Percentiles rank a stretch among this genome's conserved stretches.
Evolutionary conservation across 2,329 filamentous ascomycete species (phyloP).

Genomic region (Aspergillus jensenii): DNA sequence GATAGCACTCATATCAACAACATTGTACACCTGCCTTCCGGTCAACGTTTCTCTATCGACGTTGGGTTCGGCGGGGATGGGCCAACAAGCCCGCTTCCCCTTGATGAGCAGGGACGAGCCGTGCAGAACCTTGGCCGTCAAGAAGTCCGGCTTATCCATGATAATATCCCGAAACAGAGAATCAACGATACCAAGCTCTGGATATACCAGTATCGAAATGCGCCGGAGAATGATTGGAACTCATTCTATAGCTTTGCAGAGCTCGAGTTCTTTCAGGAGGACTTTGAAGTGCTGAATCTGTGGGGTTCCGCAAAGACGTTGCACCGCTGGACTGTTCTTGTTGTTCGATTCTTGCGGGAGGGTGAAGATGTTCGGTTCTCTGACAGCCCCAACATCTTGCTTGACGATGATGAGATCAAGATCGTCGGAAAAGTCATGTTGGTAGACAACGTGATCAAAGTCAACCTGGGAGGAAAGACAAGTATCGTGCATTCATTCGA

Average conservation of each 20-base stretch:
- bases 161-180: conserved; percentile 43
- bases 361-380: neutral
- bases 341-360: conserved; percentile 24
- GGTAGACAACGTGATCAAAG: conserved; percentile 34
- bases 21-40: conserved; percentile 52
- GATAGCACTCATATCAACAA: conserved; percentile 57
- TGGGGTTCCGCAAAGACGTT: conserved; percentile 35
- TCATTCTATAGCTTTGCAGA: conserved; percentile 45
- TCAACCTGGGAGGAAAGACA: conserved; percentile 45
- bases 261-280: conserved; percentile 38
- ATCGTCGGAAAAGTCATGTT: conserved; percentile 27
- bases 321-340: conserved; percentile 31
- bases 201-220: conserved; percentile 51
- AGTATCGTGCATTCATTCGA: conserved; percentile 40
- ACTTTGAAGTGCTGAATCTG: conserved; percentile 43
- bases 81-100: conserved; percentile 55
- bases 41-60: conserved; percentile 54
- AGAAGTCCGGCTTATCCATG: conserved; percentile 52
- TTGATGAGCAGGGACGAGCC: conserved; percentile 41
- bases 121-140: conserved; percentile 55
- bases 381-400: neutral
- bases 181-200: conserved; percentile 49
- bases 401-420: conserved; percentile 1
- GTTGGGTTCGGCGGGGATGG: conserved; percentile 64
- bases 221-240: conserved; percentile 37